Percentiles rank a stretch among this genome's conserved stretches.
Evolutionary conservation across 306 rosid genomes (phyloP).

Genomic region (Calophaca sinica): DNA sequence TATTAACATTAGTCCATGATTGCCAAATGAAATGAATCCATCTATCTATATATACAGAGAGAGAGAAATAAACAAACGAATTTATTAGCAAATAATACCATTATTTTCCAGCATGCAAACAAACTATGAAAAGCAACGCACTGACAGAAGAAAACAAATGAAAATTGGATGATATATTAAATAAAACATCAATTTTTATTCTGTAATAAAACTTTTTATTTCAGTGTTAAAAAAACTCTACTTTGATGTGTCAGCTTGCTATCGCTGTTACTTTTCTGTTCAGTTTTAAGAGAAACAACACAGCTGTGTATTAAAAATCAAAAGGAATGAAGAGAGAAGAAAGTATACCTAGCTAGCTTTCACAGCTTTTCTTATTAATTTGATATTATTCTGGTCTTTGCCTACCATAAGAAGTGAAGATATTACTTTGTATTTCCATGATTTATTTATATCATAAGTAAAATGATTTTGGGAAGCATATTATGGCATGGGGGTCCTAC

Average conservation of each 20-base stretch:
- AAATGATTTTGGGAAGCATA: no score
- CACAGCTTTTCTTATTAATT: slow-evolving; percentile 13
- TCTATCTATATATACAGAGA: background rate
- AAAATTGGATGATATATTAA: slow-evolving; percentile 23
- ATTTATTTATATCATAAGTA: no score
- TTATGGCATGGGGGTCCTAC: no score
- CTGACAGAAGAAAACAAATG: slow-evolving; percentile 40
- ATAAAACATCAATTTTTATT: slow-evolving; percentile 36
- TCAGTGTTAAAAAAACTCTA: slow-evolving; percentile 33
- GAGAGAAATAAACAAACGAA: background rate
- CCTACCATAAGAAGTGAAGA: slow-evolving; percentile 14
- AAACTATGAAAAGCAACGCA: slow-evolving; percentile 50
- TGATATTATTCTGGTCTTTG: background rate
- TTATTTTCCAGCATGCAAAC: slow-evolving; percentile 43
- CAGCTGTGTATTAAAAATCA: slow-evolving; percentile 43
- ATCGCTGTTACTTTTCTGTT: slow-evolving; percentile 41
- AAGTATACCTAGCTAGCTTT: background rate
- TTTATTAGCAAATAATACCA: slow-evolving; percentile 27
- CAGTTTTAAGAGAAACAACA: slow-evolving; percentile 39
- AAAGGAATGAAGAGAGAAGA: slow-evolving; percentile 30
- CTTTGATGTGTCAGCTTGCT: slow-evolving; percentile 49
- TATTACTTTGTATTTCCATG: background rate
- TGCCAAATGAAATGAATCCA: slow-evolving; percentile 29
- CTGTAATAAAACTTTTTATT: slow-evolving; percentile 26
- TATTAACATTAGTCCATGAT: slow-evolving; percentile 30